These are phyloP conservation scores for Tricholoma matsutake DNA, from an alignment of 768 basidiomycete species.

Conservation along the genomic window DNA sequence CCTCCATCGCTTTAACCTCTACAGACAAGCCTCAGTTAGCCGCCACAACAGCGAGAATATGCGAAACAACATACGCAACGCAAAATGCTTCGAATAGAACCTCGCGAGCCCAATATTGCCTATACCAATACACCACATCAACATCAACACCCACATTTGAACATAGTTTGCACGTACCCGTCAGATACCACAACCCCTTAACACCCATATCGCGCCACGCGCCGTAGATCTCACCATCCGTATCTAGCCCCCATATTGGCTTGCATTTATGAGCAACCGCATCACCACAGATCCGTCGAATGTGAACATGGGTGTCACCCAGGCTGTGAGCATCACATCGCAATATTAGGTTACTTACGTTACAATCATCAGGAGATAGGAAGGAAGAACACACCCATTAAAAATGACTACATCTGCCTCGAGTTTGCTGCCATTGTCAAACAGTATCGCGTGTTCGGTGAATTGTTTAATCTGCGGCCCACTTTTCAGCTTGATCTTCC, in stretches of 20 bases:
- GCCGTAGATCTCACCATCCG: constrained; percentile 59
- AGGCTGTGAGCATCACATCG: too few species aligned
- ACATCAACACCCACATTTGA: too few species aligned
- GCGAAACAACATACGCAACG: constrained; percentile 45
- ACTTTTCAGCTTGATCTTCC: constrained; percentile 70
- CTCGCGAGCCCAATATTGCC: constrained; percentile 36
- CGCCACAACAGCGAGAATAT: too few species aligned
- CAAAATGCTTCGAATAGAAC: constrained; percentile 60
- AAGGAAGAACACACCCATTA: constrained; percentile 41
- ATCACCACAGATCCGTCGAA: constrained; percentile 44
- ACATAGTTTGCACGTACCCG: constrained; percentile 46
- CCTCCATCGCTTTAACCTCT: constrained; percentile 21
- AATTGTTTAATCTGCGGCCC: constrained; percentile 48
- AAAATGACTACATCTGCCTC: constrained; percentile 55
- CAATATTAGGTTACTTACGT: too few species aligned
- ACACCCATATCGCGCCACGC: constrained; percentile 49
- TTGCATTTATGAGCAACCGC: constrained; percentile 43
- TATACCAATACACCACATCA: too few species aligned
- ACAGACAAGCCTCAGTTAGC: background rate
- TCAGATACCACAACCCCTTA: constrained; percentile 54
- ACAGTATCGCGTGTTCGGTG: constrained; percentile 40
- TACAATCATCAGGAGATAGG: background rate
- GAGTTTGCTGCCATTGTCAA: constrained; percentile 46
- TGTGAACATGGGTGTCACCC: constrained; percentile 38
- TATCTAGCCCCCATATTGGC: constrained; percentile 62